A percentile compares a stretch with the other conserved stretches of the same genome.
These are phyloP conservation scores for Andalucia godoyi DNA, from an alignment of 78 protist species.

Conservation along the genomic window DNA sequence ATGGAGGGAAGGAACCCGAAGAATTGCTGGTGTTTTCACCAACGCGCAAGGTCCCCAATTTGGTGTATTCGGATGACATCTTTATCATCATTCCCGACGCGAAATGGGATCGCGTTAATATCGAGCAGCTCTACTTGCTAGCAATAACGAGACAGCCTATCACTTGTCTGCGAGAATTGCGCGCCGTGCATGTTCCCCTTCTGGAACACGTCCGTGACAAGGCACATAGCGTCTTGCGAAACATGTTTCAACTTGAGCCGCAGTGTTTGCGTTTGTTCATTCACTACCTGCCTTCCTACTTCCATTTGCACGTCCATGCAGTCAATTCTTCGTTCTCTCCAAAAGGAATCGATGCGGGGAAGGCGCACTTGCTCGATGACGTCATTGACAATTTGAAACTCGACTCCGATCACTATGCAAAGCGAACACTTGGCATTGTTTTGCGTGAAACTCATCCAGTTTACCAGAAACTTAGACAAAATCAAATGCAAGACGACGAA, in stretches of 20 bases:
- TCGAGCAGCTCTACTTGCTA: background rate
- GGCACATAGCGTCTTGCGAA: background rate
- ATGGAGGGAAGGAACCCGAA: too few species aligned
- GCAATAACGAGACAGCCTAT: background rate
- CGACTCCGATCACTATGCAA: too few species aligned
- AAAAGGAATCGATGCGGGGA: slow-evolving; percentile 6
- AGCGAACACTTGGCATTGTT: too few species aligned
- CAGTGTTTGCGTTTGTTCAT: background rate
- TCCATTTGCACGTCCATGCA: slow-evolving; percentile 9
- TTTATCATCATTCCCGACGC: slow-evolving; percentile 2
- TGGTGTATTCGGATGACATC: too few species aligned
- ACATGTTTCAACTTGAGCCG: too few species aligned
- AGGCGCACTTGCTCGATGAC: slow-evolving; percentile 7
- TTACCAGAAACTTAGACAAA: too few species aligned
- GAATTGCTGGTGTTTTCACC: too few species aligned
- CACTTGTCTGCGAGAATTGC: background rate
- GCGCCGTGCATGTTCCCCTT: background rate
- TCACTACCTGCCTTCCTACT: slow-evolving; percentile 14
- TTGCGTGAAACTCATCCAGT: too few species aligned
- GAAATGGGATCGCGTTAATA: background rate
- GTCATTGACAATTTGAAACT: slow-evolving; percentile 5
- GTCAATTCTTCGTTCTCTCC: too few species aligned
- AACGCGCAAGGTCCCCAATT: too few species aligned
- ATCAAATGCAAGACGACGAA: too few species aligned
- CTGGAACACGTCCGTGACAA: background rate